These are phyloP conservation scores for Amylocarpus encephaloides DNA, from an alignment of 2,329 filamentous ascomycete species.

Conservation along the genomic window DNA sequence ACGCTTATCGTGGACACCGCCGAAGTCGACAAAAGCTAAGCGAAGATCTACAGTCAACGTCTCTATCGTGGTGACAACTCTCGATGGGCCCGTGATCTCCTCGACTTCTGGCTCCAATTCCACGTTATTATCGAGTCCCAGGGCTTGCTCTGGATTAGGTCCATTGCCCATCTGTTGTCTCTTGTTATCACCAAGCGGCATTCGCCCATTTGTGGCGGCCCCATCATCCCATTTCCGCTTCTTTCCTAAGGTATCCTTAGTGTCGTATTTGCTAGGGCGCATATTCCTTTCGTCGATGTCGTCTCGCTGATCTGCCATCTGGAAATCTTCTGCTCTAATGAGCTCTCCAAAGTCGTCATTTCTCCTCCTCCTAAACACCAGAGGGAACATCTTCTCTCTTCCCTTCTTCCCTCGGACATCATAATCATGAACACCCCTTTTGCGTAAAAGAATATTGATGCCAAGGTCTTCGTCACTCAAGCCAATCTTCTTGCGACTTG, in stretches of 20 bases:
- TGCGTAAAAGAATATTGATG: conserved; percentile 81
- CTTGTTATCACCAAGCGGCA: conserved; percentile 48
- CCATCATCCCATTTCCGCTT: conserved; percentile 88
- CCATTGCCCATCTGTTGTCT: conserved; percentile 45
- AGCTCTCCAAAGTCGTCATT: conserved; percentile 90
- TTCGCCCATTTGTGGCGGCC: conserved; percentile 32
- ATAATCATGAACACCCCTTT: conserved; percentile 88
- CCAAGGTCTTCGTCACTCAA: conserved; percentile 86
- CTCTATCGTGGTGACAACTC: conserved; percentile 60
- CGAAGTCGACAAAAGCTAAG: conserved; percentile 85
- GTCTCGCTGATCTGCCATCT: conserved; percentile 86
- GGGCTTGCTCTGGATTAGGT: conserved; percentile 37
- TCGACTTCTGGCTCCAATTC: conserved; percentile 51
- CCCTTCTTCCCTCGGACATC: conserved; percentile 89
- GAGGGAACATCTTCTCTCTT: conserved; percentile 85
- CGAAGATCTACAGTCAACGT: conserved; percentile 63
- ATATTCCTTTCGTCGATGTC: conserved; percentile 61
- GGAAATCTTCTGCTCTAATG: conserved; percentile 88
- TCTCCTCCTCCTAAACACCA: conserved; percentile 70
- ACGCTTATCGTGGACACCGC: conserved; percentile 86
- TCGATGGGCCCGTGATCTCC: conserved; percentile 62
- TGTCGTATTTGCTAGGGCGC: conserved; percentile 41
- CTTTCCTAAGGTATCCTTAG: conserved; percentile 67
- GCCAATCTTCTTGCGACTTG: conserved; percentile 76
- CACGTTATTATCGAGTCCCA: conserved; percentile 45